A percentile compares a stretch with the other conserved stretches of the same genome.
phyloP scores from a whole-genome alignment of 768 basidiomycete genomes.

The Phanerochaete sordida region DNA sequence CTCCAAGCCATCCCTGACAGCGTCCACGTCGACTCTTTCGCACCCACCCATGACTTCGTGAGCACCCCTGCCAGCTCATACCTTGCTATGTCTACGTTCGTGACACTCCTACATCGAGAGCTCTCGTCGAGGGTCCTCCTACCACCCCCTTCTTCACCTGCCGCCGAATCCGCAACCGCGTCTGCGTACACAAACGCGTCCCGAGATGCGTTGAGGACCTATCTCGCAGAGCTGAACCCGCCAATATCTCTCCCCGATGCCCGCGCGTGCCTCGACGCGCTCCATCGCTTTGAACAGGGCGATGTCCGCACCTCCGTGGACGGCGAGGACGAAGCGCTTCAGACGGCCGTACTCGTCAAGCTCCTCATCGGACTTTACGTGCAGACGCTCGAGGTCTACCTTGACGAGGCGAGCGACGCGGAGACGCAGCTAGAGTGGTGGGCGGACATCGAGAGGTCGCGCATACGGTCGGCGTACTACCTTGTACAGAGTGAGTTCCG shows the following conservation, averaged over 20 bases:
- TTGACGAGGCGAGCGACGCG: constrained; percentile 62
- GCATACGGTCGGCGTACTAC: constrained; percentile 53
- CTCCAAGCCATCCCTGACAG: too few relatives aligned
- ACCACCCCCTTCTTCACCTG: constrained; percentile 16
- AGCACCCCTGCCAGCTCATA: too few relatives aligned
- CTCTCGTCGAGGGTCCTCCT: constrained; percentile 26
- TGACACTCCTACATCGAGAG: constrained; percentile 33
- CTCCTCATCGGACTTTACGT: constrained; percentile 59
- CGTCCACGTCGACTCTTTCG: too few relatives aligned
- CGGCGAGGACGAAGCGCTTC: constrained; percentile 33
- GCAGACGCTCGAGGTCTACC: constrained; percentile 57
- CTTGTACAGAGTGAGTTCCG: constrained; percentile 70
- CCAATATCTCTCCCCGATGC: constrained; percentile 25
- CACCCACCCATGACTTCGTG: too few relatives aligned
- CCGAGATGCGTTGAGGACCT: constrained; percentile 34
- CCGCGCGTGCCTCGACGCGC: constrained; percentile 25
- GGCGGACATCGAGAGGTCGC: constrained; percentile 65
- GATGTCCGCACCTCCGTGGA: constrained; percentile 3
- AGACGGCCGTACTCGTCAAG: constrained; percentile 43
- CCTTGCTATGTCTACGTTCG: constrained; percentile 22
- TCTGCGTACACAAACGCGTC: constrained; percentile 10
- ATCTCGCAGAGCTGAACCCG: constrained; percentile 36
- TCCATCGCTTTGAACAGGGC: constrained; percentile 22
- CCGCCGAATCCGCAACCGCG: constrained; percentile 9
- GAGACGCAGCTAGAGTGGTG: constrained; percentile 87